Conservation (phyloP, 2,329 filamentous ascomycete genomes). For the Mollisia scopiformis region DNA sequence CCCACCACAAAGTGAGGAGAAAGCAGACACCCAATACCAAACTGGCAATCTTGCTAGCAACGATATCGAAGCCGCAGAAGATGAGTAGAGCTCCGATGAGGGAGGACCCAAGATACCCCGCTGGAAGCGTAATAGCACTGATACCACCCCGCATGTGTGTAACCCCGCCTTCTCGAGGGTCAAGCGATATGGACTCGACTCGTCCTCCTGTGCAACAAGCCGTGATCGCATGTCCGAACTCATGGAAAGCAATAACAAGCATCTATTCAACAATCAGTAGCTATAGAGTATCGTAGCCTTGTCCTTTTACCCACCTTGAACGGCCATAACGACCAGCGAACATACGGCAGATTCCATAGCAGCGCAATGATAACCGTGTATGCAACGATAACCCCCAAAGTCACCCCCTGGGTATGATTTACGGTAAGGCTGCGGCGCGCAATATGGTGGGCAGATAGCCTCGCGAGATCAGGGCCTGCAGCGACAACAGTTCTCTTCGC, state of each 20-base stretch:
- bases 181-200: constrained; percentile 74
- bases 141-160: constrained; percentile 77
- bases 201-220: constrained; percentile 73
- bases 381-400: constrained; percentile 69
- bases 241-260: constrained; percentile 83
- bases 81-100: constrained; percentile 78
- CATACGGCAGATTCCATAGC: constrained; percentile 78
- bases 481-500: constrained; percentile 9
- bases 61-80: constrained; percentile 81
- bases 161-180: constrained; percentile 77
- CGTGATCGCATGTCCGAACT: constrained; percentile 76
- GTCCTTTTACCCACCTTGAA: constrained; percentile 63
- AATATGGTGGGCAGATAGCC: constrained; percentile 21
- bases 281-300: neutral
- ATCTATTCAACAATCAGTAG: constrained; percentile 52
- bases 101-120: constrained; percentile 77
- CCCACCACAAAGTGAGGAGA: constrained; percentile 82
- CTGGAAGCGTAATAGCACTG: constrained; percentile 71
- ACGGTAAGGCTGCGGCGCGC: constrained; percentile 26
- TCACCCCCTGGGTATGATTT: constrained; percentile 71
- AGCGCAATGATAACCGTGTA: constrained; percentile 77
- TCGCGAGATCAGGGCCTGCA: constrained; percentile 23
- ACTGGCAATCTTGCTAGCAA: constrained; percentile 78
- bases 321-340: constrained; percentile 76
- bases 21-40: constrained; percentile 75